phyloP scores from a whole-genome alignment of 495 filamentous ascomycete genomes.

The Penicillium daleae region DNA sequence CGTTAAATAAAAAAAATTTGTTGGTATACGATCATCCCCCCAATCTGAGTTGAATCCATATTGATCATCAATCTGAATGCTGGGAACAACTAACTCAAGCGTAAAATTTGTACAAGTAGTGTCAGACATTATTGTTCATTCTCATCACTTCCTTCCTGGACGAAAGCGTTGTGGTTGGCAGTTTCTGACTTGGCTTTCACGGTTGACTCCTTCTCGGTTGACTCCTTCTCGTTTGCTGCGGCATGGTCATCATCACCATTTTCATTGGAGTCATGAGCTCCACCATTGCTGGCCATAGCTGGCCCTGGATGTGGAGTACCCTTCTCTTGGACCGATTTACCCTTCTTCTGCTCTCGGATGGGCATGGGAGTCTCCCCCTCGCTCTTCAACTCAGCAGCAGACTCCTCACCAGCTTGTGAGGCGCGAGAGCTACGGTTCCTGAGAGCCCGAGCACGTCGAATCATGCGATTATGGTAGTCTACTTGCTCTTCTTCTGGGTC shows the following conservation, averaged over 20 bases:
- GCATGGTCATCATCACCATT: conserved; percentile 23
- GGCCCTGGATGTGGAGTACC: conserved; percentile 3
- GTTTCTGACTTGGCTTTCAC: conserved; percentile 13
- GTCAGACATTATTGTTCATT: conserved; percentile 13
- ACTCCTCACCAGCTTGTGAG: conserved; percentile 30
- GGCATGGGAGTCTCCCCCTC: conserved; percentile 24
- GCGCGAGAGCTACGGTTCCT: conserved; percentile 12
- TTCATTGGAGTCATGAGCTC: background rate
- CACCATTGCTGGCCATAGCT: background rate
- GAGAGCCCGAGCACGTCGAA: conserved; percentile 35
- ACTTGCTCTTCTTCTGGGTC: conserved; percentile 45
- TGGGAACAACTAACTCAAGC: background rate
- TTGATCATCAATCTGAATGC: background rate
- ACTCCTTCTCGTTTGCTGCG: conserved; percentile 25
- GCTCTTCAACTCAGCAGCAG: conserved; percentile 31
- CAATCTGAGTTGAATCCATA: background rate
- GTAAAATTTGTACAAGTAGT: background rate
- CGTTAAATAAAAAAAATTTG: background rate
- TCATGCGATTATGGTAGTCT: conserved; percentile 48
- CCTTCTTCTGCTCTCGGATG: conserved; percentile 25
- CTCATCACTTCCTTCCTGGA: conserved; percentile 26
- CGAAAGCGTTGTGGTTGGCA: conserved; percentile 16
- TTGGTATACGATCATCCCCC: background rate
- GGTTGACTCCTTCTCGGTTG: conserved; percentile 20
- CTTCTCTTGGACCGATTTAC: conserved; percentile 27